These are phyloP conservation scores for Epichloe gansuensis DNA, from an alignment of 2,329 filamentous ascomycete genomes.

Conservation along the genomic window DNA sequence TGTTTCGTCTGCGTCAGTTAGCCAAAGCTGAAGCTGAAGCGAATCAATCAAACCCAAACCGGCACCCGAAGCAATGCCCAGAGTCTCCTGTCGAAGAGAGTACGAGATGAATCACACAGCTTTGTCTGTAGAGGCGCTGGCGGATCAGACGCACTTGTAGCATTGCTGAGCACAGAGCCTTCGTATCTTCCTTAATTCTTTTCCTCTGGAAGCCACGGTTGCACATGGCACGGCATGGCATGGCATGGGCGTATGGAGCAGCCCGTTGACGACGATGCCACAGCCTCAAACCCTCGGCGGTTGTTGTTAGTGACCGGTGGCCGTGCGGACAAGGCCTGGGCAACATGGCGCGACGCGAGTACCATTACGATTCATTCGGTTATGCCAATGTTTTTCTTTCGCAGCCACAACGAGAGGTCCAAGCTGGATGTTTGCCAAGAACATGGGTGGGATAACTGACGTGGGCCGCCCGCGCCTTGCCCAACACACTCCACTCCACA, in stretches of 20 bases:
- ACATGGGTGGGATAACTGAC: background rate
- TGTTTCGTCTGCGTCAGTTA: background rate
- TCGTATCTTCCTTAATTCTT: background rate
- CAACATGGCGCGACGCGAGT: background rate
- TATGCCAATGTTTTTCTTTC: too few relatives aligned
- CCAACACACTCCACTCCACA: background rate
- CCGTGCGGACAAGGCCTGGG: background rate
- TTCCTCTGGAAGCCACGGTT: background rate
- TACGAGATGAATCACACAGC: background rate
- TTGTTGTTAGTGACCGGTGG: background rate
- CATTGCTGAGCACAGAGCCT: background rate
- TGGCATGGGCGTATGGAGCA: background rate
- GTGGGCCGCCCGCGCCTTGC: background rate
- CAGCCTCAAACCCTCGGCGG: background rate
- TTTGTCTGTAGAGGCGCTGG: background rate
- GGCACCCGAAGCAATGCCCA: too few relatives aligned
- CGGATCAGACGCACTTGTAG: background rate
- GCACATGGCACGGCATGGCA: background rate
- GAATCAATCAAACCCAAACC: too few relatives aligned
- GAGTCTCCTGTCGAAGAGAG: background rate
- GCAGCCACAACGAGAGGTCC: background rate
- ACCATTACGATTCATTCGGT: background rate
- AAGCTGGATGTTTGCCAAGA: background rate
- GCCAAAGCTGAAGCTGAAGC: background rate
- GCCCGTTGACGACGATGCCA: background rate